Evolutionary conservation across 257 asterid species (phyloP), one percentile per base, ranked within the genome.

Genomic region (Nicotiana undulata): DNA sequence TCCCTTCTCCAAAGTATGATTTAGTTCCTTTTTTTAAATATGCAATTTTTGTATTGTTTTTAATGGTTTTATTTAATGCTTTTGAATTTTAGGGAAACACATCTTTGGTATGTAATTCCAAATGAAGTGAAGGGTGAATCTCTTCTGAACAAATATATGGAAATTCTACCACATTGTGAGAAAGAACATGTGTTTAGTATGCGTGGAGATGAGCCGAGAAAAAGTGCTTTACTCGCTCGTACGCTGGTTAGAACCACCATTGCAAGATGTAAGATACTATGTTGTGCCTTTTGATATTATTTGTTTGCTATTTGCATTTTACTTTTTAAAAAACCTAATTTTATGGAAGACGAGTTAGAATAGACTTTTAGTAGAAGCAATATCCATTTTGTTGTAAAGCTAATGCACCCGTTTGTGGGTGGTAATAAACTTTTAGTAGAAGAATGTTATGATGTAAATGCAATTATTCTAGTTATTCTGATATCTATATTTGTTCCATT

Each of bases 81-180:
- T 24, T 79, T 53, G 49, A 22, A 20, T 81, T 63, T 76, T 83
- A 94, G 98, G 90, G 97, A 90, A 76, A 85, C 92, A 60, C 98
- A 94, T 92, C 80, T 94, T 63, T 94, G 98, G 98, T 92, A 89
- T 79, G 88, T 92, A 20, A 87, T 84, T 29, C 97, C 98, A 44
- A 72, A 88, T 56, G 94, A 93, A 88, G 93, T 93, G 86, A 90
- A 86, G 84, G 81, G 86, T 60, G 89, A 92, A 79, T 63, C 91
- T 3, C 82, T 94, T 80, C 67, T 93, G 9, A 89, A 86, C 75
- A 90, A 84, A 80, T 93, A 92, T 84, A 84, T 86, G 2, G 91
- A 90, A 83, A 86, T 94, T 53, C 77, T 94, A 26, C 85, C 98
- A 16, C 95, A 95, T 6, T 81, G 86, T 53, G 98, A 94, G 94